Base-by-base conservation (phyloP, 306 rosid genomes). In the Quercus gilva region DNA sequence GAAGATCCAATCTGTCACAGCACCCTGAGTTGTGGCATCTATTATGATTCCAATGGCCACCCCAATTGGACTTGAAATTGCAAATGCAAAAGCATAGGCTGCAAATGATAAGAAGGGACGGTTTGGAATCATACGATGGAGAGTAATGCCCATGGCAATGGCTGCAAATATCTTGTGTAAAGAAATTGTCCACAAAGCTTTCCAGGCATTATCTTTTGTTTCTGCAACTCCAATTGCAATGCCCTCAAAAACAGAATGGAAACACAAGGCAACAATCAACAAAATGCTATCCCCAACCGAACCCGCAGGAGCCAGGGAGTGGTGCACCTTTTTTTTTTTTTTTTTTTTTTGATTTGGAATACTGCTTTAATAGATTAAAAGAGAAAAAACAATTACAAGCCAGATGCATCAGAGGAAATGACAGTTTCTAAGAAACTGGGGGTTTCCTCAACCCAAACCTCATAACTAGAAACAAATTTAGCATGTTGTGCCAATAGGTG, bases 111-210 rank as follows among this genome's bases (percentile, higher is more conserved):
- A 17, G 3, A 90, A 37, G 45, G 98, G 92, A 0, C 90, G 82
- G 63, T 88, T 53, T 0, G 96, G 98, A 6, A 89, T 73, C 93
- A 87, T 94, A 7, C 93, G 81, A 7, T 90, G 97, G 76, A 94
- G 97, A 5, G 98, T 96, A 26, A 92, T 89, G 1, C 94, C 94
- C 98, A 92, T 94, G 28, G 97, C 93, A 28, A 90, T 87, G 61
- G 96, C 96, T 73, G 98, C 97, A 82, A 94, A 89, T 23, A 92
- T 71, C 87, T 94, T 94, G 91, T 92, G 96, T 31, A 94, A 76
- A 60, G 89, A 87, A 69, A 92, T 88, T 69, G 98, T 92, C 96
- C 97, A 92, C 19, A 94, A 85, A 20, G 91, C 93, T 78, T 83
- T 92, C 98, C 98, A 94, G 3, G 98, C 97, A 6, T 92, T 88